Conservation (phyloP, 73 alveolate species). For the Paramecium biaurelia region DNA sequence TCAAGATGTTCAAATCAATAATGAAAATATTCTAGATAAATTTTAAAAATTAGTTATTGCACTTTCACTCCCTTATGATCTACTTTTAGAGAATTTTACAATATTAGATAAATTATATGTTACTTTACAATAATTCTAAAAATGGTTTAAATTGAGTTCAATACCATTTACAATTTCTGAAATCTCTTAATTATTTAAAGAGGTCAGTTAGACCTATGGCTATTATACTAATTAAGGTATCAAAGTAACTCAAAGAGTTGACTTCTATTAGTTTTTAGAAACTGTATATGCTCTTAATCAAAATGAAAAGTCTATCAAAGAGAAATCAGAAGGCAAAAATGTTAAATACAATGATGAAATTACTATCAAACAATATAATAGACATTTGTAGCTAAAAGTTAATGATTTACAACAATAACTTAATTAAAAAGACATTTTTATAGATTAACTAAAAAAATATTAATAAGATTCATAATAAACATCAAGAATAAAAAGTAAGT, state of each 20-base stretch:
- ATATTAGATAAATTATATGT: neutral
- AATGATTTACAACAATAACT: neutral
- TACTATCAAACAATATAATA: neutral
- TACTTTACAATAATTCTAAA: neutral
- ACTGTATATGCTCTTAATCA: neutral
- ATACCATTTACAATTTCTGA: conserved; percentile 13
- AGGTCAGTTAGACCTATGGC: neutral
- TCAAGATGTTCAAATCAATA: conserved; percentile 18
- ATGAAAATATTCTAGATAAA: neutral
- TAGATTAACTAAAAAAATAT: neutral
- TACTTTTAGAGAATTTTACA: neutral
- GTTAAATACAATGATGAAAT: neutral
- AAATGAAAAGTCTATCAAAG: neutral
- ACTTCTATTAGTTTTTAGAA: conserved; percentile 11
- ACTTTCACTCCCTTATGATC: neutral
- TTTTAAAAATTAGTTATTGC: conserved; percentile 42
- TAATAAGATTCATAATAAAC: neutral
- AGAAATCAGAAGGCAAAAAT: neutral
- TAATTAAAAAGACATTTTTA: neutral
- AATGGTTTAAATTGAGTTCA: conserved; percentile 15
- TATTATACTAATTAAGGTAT: conserved; percentile 15
- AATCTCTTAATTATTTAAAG: neutral
- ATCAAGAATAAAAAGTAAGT: neutral
- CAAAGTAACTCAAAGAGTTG: neutral
- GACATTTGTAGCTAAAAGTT: neutral